Base-by-base conservation (phyloP, 176 grass and related monocot species). In the Bromus sterilis region DNA sequence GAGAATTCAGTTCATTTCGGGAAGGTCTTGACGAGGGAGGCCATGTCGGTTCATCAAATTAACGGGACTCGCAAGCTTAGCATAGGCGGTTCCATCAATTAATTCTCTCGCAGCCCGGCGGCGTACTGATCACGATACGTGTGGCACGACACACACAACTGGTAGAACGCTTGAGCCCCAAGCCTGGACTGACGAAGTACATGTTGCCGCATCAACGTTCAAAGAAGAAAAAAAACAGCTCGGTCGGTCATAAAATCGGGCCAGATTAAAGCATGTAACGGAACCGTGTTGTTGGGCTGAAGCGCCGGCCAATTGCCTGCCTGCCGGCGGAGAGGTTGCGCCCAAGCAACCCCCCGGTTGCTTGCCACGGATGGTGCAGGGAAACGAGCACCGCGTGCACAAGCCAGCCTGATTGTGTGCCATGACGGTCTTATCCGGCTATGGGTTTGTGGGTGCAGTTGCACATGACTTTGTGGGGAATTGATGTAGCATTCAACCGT, bases 321-420 rank as follows among this genome's bases (percentile, higher is more conserved):
- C 81, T 9, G 23, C 21, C 5, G 60, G 9, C 3, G 62, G 55
- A 31, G 76, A 71, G 63, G 55, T 85, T 85, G 35, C 44, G 37
- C 11, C 56, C 12, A 31, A 39, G 84, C 84, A 28, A 32, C 10
- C 75, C 69, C 10, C 75, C 69, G 9, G 0, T 76, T 36, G 89
- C 89, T 67, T 90, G 69, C 89, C 80, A 71, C 41, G 55, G 68
- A 84, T 83, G 23, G 1, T 30, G 81, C 76, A 75, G 68, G 4
- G 76, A 88, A 33, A 82, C 10, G 24, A 41, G 83, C 28, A 11
- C 72, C 15, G 20, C 69, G 7, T 2, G 59, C 82, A 28, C 63
- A 85, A 78, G 75, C 71, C 16, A 5, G 11, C 44, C 43, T 26
- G 58, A 26, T 18, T 13, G 65, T 70, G 64, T 24, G 34, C 34